Base-by-base conservation (phyloP, 2,329 filamentous ascomycete species). In the Trichoderma aggressivum region DNA sequence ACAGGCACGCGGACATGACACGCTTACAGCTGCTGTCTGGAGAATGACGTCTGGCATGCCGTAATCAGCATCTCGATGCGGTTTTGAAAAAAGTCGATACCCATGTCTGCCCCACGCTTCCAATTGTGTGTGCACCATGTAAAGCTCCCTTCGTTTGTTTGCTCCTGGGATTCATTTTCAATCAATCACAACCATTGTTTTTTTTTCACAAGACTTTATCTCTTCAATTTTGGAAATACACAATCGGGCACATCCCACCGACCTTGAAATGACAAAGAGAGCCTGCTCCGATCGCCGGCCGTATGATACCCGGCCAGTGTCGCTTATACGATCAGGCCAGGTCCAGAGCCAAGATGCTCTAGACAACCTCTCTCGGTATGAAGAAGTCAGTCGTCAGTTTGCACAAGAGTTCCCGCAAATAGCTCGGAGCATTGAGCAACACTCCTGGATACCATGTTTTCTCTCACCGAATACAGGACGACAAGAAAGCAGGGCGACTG, bases 351-450 rank as follows among this genome's bases (percentile, higher is more conserved):
- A 39, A 32, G 63, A 66, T 18, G 63, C 50, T 43, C 24, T 30
- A 16, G 50, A 43, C 8, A 43, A n/a, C 16, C 24, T 39, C 11
- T 43, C 50, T 18, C 53, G 53, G 24, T 58, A 66, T 58, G 63
- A 58, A 58, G 50, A 66, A 66, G 53, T 58, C 36, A 43, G 55
- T 7, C 63, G 63, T 43, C 63, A 58, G 21, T 66, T 66, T 39
- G 63, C 50, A n/a, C 63, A 66, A 24, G 63, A 58, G 34, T 43
- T 58, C 3, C 50, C 63, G 11, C 63, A 66, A 3, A 43, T 56
- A 24, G 53, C 63, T 12, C 12, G 50, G 34, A 18, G 18, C 2
- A 11, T 43, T 21, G 63, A 14, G 34, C 30, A 65, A 16, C 53
- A 18, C 8, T 30, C 18, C 50, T 5, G 50, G 34, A 16, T 58